Conservation (phyloP, 2,329 filamentous ascomycete genomes). For the Zymoseptoria brevis region DNA sequence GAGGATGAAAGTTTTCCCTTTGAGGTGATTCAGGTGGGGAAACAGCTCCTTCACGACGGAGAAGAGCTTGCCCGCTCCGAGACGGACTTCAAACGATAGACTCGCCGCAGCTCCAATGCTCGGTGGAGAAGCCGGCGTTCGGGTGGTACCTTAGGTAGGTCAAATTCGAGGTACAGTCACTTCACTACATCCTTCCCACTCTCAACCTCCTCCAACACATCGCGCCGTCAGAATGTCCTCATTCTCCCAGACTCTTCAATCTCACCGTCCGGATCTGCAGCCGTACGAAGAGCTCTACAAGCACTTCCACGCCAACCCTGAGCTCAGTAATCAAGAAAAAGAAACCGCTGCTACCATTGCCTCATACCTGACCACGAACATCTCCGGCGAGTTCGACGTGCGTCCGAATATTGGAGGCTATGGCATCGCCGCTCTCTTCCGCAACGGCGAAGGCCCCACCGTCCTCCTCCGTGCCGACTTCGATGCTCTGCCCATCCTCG, state of each 20-base stretch:
- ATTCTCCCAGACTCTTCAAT: slow-evolving; percentile 20
- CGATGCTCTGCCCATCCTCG: slow-evolving; percentile 52
- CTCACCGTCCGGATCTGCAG: slow-evolving; percentile 34
- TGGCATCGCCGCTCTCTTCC: slow-evolving; percentile 49
- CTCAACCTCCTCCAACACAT: background rate
- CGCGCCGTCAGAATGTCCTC: slow-evolving; percentile 12
- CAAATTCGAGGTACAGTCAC: slow-evolving; percentile 4
- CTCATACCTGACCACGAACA: slow-evolving; percentile 30
- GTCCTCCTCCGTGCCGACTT: slow-evolving; percentile 56
- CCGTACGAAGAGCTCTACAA: slow-evolving; percentile 51
- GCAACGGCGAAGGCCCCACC: slow-evolving; percentile 49
- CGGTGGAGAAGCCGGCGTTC: background rate
- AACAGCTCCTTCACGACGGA: background rate
- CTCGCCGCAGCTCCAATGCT: background rate
- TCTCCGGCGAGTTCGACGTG: slow-evolving; percentile 36
- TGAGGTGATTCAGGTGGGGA: background rate
- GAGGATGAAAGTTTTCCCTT: background rate
- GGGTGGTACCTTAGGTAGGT: background rate
- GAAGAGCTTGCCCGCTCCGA: background rate
- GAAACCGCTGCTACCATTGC: slow-evolving; percentile 45
- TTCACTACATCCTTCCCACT: background rate
- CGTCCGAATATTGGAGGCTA: slow-evolving; percentile 49
- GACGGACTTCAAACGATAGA: background rate
- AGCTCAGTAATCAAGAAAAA: slow-evolving; percentile 51
- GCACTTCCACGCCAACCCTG: slow-evolving; percentile 51